Percentiles rank a stretch among this genome's conserved stretches.
These are phyloP conservation scores for Vitis cinerea DNA, from an alignment of 164 flowering plant genomes.

Conservation along the genomic window DNA sequence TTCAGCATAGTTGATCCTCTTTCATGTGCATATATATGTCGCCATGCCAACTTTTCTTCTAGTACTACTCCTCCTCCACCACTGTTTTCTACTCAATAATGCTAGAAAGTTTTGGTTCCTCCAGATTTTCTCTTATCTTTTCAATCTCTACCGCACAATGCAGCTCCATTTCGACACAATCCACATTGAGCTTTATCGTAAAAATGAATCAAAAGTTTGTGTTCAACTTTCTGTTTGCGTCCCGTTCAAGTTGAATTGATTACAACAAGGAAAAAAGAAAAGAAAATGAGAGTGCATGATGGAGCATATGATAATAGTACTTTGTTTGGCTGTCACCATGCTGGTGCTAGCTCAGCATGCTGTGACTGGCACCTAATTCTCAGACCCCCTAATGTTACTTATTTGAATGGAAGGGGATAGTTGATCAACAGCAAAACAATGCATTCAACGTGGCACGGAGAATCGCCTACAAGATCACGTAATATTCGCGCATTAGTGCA, in stretches of 20 bases:
- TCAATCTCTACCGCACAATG: background rate
- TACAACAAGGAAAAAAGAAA: background rate
- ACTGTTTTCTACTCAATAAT: background rate
- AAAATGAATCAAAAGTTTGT: background rate
- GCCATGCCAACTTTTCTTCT: background rate
- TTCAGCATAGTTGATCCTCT: no score
- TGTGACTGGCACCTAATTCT: no score
- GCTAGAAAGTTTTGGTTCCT: background rate
- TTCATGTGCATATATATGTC: no score
- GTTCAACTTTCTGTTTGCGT: background rate
- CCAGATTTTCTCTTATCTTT: background rate
- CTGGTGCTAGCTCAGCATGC: background rate
- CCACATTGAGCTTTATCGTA: no score
- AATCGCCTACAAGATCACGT: no score
- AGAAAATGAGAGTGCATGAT: background rate
- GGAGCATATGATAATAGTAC: no score
- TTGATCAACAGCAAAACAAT: no score
- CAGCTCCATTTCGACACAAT: background rate
- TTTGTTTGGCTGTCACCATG: background rate
- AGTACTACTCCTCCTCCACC: background rate
- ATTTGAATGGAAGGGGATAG: no score
- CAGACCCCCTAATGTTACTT: no score
- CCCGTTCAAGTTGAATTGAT: constrained; percentile 4
- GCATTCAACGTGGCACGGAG: no score
- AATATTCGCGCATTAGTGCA: no score